Conservation (phyloP, 768 basidiomycete genomes). For the Termitomyces sp. region DNA sequence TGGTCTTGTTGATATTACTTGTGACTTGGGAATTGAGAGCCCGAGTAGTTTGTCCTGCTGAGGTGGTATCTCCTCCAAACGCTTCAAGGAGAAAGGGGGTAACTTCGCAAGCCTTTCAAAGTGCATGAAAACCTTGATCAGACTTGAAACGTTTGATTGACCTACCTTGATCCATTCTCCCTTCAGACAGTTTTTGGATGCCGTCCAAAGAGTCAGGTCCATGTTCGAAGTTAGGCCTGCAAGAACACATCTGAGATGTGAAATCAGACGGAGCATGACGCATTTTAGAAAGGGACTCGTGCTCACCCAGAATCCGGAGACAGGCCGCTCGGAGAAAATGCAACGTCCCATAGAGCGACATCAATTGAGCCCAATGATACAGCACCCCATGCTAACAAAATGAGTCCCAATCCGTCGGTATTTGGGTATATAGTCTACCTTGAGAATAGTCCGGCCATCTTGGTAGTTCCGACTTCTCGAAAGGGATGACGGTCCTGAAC, state of each 20-base stretch:
- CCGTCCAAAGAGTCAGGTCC: conserved; percentile 66
- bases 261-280: not conserved
- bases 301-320: conserved; percentile 55
- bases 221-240: conserved; percentile 69
- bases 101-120: conserved; percentile 46
- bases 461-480: conserved; percentile 35
- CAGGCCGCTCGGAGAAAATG: conserved; percentile 66
- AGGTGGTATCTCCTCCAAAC: conserved; percentile 17
- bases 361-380: conserved; percentile 73
- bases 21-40: conserved; percentile 51
- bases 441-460: conserved; percentile 48
- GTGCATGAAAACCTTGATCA: not conserved
- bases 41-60: conserved; percentile 17
- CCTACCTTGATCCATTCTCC: conserved; percentile 68
- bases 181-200: conserved; percentile 60
- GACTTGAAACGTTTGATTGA: not conserved
- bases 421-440: conserved; percentile 23
- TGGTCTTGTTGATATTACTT: conserved; percentile 18
- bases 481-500: conserved; percentile 72
- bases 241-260: conserved; percentile 50
- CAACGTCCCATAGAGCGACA: conserved; percentile 45
- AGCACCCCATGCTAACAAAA: conserved; percentile 57
- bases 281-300: not conserved
- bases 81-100: conserved; percentile 42
- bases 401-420: not conserved